Base-by-base conservation (phyloP, 768 basidiomycete genomes). In the Chalciporus piperatus region DNA sequence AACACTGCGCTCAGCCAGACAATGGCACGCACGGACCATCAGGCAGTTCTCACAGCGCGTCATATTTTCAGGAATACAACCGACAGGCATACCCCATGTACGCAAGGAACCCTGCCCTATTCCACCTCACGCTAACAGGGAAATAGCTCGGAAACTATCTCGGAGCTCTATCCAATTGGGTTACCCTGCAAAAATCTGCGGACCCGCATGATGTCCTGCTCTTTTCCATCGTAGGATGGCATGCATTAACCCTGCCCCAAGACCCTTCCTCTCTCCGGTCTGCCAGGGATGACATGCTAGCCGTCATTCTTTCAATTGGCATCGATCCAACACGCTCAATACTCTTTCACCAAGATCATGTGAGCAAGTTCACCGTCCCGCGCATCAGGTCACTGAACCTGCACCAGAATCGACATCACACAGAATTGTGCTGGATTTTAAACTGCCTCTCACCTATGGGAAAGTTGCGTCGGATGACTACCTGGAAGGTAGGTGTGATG, bases 221-320 rank as follows among this genome's bases (percentile, higher is more conserved):
- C 20, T 95, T 90, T 69, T 86, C 90, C 1, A 85, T 97, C 55
- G 95, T 95, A 12, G 95, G 95, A 25, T 87, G 92, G 80, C 96
- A 98, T 65, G 94, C 95, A 11, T 76, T 98, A 60, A 98, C 94
- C 2, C 74, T 98, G 22, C 93, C 93, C 6, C 93, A 96, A 74
- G 76, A 94, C 64, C 90, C 93, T 0, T 65, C 71, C 33, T 64
- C 72, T 12, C 76, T 98, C 8, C 72, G 74, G 13, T 64, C 72
- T 2, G 83, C 93, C 17, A 76, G 89, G 40, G 76, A 74, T 47
- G 85, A 94, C 41, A 85, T 90, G 80, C 74, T 96, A 22, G 92
- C 94, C 0, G 81, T 84, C 8, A 69, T 98, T 14, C 74, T 98
- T 8, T 92, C 95, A 0, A 78, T 92, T 45, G 94, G 95, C 1